These are phyloP conservation scores for Anthoceros angustus DNA, from an alignment of 225 moss, liverwort and hornwort species.

Conservation along the genomic window DNA sequence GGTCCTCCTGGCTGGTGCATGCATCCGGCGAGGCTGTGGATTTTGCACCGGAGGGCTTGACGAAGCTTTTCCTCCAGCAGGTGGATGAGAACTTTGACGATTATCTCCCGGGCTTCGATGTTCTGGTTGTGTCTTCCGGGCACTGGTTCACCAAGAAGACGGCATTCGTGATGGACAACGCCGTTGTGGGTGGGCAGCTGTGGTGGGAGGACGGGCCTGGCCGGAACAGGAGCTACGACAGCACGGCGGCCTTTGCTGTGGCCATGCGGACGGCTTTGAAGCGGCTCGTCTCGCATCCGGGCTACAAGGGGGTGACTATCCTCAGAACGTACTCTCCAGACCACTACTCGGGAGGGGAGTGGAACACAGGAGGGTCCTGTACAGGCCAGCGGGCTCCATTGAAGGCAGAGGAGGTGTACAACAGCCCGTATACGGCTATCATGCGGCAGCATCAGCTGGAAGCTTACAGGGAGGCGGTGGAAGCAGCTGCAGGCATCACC, in stretches of 20 bases:
- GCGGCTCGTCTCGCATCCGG: constrained; percentile 20
- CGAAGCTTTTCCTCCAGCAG: constrained; percentile 46
- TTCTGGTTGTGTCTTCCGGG: constrained; percentile 51
- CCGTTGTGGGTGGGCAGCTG: constrained; percentile 41
- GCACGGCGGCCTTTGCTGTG: constrained; percentile 25
- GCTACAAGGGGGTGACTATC: constrained; percentile 60
- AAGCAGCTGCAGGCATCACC: not conserved
- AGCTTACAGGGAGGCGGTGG: constrained; percentile 18
- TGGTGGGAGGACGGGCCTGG: constrained; percentile 28
- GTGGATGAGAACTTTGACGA: constrained; percentile 33
- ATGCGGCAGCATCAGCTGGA: constrained; percentile 40
- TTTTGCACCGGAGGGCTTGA: constrained; percentile 23
- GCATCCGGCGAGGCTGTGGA: constrained; percentile 28
- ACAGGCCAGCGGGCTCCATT: constrained; percentile 54
- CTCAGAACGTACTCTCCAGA: constrained; percentile 67
- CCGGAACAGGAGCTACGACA: constrained; percentile 17
- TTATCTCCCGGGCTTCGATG: constrained; percentile 37
- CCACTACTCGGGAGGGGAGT: constrained; percentile 62
- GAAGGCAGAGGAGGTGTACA: constrained; percentile 12
- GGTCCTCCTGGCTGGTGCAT: constrained; percentile 81
- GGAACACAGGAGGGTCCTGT: constrained; percentile 87
- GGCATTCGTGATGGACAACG: constrained; percentile 40
- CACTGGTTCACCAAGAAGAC: constrained; percentile 76
- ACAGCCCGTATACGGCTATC: constrained; percentile 15
- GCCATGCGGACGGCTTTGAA: constrained; percentile 41